phyloP scores from a whole-genome alignment of 208 protist species.

The Leishmania guyanensis region DNA sequence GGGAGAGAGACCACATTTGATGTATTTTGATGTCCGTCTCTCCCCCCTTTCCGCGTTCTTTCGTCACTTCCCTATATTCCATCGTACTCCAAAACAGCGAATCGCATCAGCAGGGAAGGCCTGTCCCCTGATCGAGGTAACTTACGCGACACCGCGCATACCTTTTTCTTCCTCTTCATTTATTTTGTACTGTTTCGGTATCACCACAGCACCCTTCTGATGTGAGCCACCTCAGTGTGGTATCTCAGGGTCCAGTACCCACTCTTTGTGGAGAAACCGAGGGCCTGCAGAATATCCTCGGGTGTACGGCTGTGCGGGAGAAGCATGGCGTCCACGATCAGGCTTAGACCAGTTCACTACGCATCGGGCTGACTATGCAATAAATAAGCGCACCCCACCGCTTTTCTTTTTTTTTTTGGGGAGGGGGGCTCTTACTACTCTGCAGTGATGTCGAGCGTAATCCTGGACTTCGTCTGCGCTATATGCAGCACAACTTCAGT shows the following conservation, averaged over 20 bases:
- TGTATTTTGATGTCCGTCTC: neutral
- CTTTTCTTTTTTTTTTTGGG: neutral
- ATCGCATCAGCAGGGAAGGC: neutral
- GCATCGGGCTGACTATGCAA: neutral
- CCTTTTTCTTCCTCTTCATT: neutral
- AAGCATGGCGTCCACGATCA: neutral
- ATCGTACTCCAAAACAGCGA: neutral
- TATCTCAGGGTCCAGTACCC: neutral
- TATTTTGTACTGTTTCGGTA: neutral
- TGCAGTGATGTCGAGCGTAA: neutral
- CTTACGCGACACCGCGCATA: neutral
- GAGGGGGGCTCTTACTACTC: neutral
- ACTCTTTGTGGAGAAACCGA: neutral
- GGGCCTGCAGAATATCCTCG: too few relatives aligned
- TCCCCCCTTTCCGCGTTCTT: neutral
- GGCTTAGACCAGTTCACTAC: neutral
- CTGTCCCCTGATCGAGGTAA: neutral
- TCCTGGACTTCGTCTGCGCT: neutral
- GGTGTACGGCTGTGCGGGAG: neutral
- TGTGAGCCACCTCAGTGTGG: neutral
- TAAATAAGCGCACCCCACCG: neutral
- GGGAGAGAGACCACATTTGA: neutral
- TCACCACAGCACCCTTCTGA: neutral
- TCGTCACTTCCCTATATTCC: neutral
- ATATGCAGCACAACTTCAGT: neutral